Base-by-base conservation (phyloP, 768 basidiomycete genomes). In the Lentinula edodes region DNA sequence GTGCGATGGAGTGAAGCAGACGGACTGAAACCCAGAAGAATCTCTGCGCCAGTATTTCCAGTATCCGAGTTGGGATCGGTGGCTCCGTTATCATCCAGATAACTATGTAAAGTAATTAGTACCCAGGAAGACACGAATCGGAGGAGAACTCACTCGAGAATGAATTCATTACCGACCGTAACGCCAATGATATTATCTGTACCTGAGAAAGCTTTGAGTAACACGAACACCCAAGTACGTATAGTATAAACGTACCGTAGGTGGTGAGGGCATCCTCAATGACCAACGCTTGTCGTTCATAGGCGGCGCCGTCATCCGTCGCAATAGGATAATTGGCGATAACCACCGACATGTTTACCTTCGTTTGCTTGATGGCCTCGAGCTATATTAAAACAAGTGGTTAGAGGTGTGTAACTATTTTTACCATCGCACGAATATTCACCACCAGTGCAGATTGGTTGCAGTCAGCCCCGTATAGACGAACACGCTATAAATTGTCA, bases 131-230 rank as follows among this genome's bases (percentile, higher is more conserved):
- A 28, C 2, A 16, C 41, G 10, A 53, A 1, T 46, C 61, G 58
- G 36, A 38, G 43, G 7, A 74, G 80, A 2, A 50, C 56, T 58
- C n/a, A 89, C 86, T 93, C 84, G 52, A 95, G 79, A 69, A 93
- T 91, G 70, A 84, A 93, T 74, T 96, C 93, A 70, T 97, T 96
- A 41, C 96, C 95, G 45, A 97, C 94, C 12, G 89, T 95, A 43
- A 98, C 68, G 10, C 96, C 96, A 0, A 75, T 76, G 58, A 98
- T 83, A 67, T 94, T 72, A 62, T 82, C 82, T 2, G 83, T 81
- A 34, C 51, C 51, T 52, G 15, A 50, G 15, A 6, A 5, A 34
- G 16, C 16, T n/a, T 12, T 34, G 13, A n/a, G 16, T 8, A 36
- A n/a, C 35, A 13, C 34, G 6, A 36, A n/a, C 35, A 13, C 34